Evolutionary conservation across 257 asterid species (phyloP).

Genomic region (Nyctanthes arbortristis): DNA sequence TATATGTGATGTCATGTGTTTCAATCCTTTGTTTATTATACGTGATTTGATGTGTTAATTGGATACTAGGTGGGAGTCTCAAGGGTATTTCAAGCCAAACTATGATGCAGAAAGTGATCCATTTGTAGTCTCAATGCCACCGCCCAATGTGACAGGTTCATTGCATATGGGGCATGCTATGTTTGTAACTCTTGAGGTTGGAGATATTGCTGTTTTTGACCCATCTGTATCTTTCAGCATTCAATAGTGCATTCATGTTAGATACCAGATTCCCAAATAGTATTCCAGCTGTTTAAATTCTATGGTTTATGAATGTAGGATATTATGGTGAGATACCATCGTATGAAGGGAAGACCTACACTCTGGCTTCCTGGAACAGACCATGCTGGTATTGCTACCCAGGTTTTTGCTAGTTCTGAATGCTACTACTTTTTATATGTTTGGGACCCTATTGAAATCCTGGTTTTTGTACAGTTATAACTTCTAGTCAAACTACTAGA

Average conservation of each 20-base stretch:
- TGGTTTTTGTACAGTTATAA: slow-evolving; percentile 8
- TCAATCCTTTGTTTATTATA: not conserved
- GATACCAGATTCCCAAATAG: not conserved
- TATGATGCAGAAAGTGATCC: slow-evolving; percentile 68
- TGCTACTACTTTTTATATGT: slow-evolving; percentile 12
- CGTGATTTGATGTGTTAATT: slow-evolving; percentile 20
- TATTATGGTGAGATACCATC: slow-evolving; percentile 87
- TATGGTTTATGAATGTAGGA: slow-evolving; percentile 52
- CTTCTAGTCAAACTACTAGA: slow-evolving; percentile 5
- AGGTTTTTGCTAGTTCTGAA: slow-evolving; percentile 56
- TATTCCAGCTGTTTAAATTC: slow-evolving; percentile 2
- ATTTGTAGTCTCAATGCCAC: slow-evolving; percentile 93
- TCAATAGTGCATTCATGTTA: not conserved
- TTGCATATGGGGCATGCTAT: slow-evolving; percentile 99
- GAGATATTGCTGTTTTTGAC: slow-evolving; percentile 22
- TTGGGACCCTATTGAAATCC: too few relatives aligned
- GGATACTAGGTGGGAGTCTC: slow-evolving; percentile 95
- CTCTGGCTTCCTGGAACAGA: slow-evolving; percentile 99
- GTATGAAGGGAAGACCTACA: slow-evolving; percentile 94
- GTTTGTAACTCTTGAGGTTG: slow-evolving; percentile 99
- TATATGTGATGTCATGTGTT: slow-evolving; percentile 11
- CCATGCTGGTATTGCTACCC: slow-evolving; percentile 99
- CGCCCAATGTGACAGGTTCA: slow-evolving; percentile 98
- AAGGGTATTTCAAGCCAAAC: slow-evolving; percentile 92
- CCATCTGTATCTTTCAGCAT: not conserved